Evolutionary conservation across 176 grass and related monocot genomes (phyloP), one percentile per base, ranked within the genome.

Genomic region (Typha latifolia): DNA sequence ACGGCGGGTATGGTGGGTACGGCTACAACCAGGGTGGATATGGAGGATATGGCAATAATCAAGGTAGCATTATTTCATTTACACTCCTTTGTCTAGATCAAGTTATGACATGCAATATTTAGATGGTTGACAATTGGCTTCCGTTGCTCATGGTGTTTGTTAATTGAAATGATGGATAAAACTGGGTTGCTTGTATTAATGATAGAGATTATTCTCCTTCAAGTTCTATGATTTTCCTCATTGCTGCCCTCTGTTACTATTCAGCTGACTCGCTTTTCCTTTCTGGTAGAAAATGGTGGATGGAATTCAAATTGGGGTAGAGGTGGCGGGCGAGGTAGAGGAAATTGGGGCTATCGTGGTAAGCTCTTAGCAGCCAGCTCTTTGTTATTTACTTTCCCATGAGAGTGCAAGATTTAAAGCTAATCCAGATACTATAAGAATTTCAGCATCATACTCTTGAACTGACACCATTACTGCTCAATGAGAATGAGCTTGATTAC

Each of bases 21-120:
- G 80, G 84, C 48, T 91, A 91, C 23, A 78, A 84, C 67, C 88
- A 91, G 81, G 88, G 89, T 59, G 78, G 81, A 75, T 87, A 91
- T 66, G 89, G 79, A 71, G 79, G 82, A 74, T 79, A 84, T 61
- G 79, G 82, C 82, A 73, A 79, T 72, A 78, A 48, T 8, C n/a
- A 56, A 62, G 43, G 32, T 66, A 70, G 12, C 12, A 48, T 32
- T 48, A 49, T 62, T 66, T 80, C 63, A 76, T 75, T 66, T 86
- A 82, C 27, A 3, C 2, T 34, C 32, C 32, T 34, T 4, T 0
- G 1, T 1, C 32, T 3, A 34, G 32, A 34, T 34, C 85, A 88
- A 81, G 85, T 67, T 87, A 72, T 59, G 53, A 22, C 20, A 59
- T 59, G n/a, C 11, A 59, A 59, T 59, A 11, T 10, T 59, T 59